A percentile compares a stretch with the other conserved stretches of the same genome.
Conservation (phyloP, 2,329 filamentous ascomycete species). For the Pseudopyricularia cyperi region DNA sequence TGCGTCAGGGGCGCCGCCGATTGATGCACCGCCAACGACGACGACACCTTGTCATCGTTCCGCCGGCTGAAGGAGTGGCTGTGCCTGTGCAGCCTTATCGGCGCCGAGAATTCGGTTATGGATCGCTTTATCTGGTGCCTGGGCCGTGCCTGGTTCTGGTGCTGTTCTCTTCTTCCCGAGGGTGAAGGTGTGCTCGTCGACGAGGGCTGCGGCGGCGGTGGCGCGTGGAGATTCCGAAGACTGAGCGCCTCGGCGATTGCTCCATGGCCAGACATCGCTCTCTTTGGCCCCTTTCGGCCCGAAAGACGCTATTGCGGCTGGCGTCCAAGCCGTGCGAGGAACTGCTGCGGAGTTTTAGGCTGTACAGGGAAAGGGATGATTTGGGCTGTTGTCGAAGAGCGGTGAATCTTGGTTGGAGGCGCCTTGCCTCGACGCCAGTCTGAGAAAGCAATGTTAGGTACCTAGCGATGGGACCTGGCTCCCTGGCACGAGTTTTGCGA, state of each 20-base stretch:
- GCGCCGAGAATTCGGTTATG: conserved; percentile 38
- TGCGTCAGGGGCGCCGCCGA: conserved; percentile 4
- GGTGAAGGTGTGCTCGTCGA: background rate
- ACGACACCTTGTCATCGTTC: conserved; percentile 14
- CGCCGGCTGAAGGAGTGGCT: conserved; percentile 20
- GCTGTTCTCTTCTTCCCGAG: conserved; percentile 5
- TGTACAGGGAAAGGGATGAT: background rate
- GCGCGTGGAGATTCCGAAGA: background rate
- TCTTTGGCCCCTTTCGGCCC: conserved; percentile 3
- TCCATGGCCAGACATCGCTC: conserved; percentile 22
- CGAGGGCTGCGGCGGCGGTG: too few species aligned
- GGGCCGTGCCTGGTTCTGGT: conserved; percentile 21
- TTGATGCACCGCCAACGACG: too few species aligned
- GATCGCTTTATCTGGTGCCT: conserved; percentile 43
- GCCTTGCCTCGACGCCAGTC: background rate
- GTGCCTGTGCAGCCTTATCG: conserved; percentile 24
- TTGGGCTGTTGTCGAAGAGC: background rate
- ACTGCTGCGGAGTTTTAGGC: too few species aligned
- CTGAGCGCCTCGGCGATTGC: conserved; percentile 8
- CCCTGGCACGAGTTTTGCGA: too few species aligned
- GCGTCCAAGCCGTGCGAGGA: background rate
- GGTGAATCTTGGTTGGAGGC: background rate
- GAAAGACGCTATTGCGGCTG: background rate
- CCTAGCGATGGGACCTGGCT: too few species aligned
- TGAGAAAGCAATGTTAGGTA: background rate